A percentile compares a stretch with the other conserved stretches of the same genome.
These are phyloP conservation scores for Porphyridium purpureum DNA, from an alignment of 23 red algal genomes.

Conservation along the genomic window DNA sequence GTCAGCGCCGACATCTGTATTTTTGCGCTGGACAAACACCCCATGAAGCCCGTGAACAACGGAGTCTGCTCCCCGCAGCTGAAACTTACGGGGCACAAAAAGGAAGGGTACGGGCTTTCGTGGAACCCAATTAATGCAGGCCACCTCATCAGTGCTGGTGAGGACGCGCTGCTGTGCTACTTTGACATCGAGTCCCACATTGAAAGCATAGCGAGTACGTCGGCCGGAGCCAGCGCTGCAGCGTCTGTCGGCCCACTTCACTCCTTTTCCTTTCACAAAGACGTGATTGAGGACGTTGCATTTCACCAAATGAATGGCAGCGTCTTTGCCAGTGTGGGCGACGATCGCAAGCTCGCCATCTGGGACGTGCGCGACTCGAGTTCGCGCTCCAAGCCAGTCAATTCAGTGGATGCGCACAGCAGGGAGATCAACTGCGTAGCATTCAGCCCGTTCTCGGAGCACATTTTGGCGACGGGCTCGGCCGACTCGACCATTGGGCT, in stretches of 20 bases:
- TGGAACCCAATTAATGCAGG: conserved; percentile 35
- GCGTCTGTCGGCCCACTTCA: too few species aligned
- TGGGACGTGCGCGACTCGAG: conserved; percentile 82
- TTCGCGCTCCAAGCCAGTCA: conserved; percentile 21
- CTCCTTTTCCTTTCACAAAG: neutral
- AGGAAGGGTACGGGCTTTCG: conserved; percentile 81
- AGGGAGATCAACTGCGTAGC: conserved; percentile 86
- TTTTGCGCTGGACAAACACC: conserved; percentile 78
- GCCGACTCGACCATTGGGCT: conserved; percentile 67
- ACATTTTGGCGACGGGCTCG: conserved; percentile 72
- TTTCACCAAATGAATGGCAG: conserved; percentile 48
- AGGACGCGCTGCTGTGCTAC: conserved; percentile 61
- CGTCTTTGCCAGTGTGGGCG: conserved; percentile 73
- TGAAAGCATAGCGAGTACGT: too few species aligned
- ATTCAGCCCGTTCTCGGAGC: conserved; percentile 92
- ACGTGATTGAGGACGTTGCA: conserved; percentile 16
- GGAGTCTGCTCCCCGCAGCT: conserved; percentile 58
- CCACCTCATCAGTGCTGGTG: conserved; percentile 40
- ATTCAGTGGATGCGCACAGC: conserved; percentile 70
- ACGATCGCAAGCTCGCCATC: conserved; percentile 64
- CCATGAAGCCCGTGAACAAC: conserved; percentile 65
- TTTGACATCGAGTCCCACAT: conserved; percentile 69
- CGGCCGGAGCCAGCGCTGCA: too few species aligned
- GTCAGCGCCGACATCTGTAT: conserved; percentile 54
- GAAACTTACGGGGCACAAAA: conserved; percentile 54